Evolutionary conservation across 225 moss, liverwort and hornwort genomes (phyloP), one percentile per base, ranked within the genome.

Genomic region (Marchantia paleacea): DNA sequence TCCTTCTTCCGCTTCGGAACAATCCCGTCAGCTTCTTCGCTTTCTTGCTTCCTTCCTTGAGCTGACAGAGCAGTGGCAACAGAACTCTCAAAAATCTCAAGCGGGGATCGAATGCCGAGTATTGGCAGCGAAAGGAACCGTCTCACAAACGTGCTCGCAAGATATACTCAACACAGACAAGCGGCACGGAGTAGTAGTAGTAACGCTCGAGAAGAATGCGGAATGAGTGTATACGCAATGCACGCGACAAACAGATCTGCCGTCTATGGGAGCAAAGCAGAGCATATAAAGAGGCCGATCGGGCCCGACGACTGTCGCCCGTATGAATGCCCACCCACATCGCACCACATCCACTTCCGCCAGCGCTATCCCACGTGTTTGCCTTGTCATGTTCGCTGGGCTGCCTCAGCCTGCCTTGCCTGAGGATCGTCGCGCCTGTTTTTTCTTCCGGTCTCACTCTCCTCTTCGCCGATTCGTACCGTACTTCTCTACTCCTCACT

Each of bases 201-300:
- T 64, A 64, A 24, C 19, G 20, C 22, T 19, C 19, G 7, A 3
- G 20, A 7, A 18, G 64, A 64, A 54, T 28, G 6, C 50, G 22
- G 24, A 73, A 6, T 26, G 0, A 73, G 24, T n/a, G 51, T 51
- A 50, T 73, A 48, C 20, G 72, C 47, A 50, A 20, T 49, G 12
- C 18, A 73, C 52, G 55, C 74, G 52, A 53, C 74, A 74, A 55
- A 54, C 74, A 74, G 19, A 75, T 75, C 75, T 75, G 75, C 75
- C 75, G 26, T 75, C 0, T 0, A 1, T 1, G 58, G 1, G 19
- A 7, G 29, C 8, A 58, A 53, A 20, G 75, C 30, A 39, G 5
- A 28, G 71, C 19, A 71, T 71, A 71, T 71, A 71, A 71, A 50
- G 71, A 71, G 49, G 14, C 9, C 55, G 30, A 28, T 75, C 55